Base-by-base conservation (phyloP, 495 filamentous ascomycete species). In the Xylaria acuta region DNA sequence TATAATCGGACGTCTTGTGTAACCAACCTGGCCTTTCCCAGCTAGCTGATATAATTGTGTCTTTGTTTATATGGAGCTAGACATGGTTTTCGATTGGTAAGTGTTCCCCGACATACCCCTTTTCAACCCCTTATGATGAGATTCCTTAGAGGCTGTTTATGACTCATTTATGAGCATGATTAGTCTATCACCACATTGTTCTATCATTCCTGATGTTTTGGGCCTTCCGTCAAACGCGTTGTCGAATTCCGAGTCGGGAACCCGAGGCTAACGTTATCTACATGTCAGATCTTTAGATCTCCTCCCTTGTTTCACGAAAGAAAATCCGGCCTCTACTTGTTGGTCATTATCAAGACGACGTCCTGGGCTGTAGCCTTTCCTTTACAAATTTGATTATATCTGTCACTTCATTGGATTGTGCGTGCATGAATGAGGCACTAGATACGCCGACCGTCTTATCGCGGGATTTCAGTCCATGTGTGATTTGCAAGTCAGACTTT, bases 401-500 rank as follows among this genome's bases (percentile, higher is more conserved):
- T n/a, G 70, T 74, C 25, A 59, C 67, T 68, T 66, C 79, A 49
- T 18, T 56, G 32, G 75, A 63, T 73, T 70, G 53, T 60, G 11
- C 53, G n/a, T 77, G 70, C 74, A 59, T 51, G 38, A 79, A 74
- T n/a, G 64, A 71, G 18, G 69, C 43, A 71, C 74, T 76, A 32
- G 72, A 54, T 34, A 88, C 72, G 68, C 79, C 77, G 22, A 91
- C 73, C 1, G 86, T 91, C 80, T 93, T 92, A 60, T 88, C 87
- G 22, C 87, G 78, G 22, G 86, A 88, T 74, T 90, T 92, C 65
- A 84, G 77, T 3, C 91, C 91, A 25, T 89, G 89, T 49, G 86
- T 87, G 43, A 93, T 87, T 45, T 86, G 84, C 16, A 93, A 79
- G 63, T 87, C 85, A 30, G 90, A 91, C 74, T 91, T 92, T 41